A percentile compares a stretch with the other conserved stretches of the same genome.
These are phyloP conservation scores for Torrubiellomyces zombiae DNA, from an alignment of 2,329 filamentous ascomycete genomes.

Conservation along the genomic window DNA sequence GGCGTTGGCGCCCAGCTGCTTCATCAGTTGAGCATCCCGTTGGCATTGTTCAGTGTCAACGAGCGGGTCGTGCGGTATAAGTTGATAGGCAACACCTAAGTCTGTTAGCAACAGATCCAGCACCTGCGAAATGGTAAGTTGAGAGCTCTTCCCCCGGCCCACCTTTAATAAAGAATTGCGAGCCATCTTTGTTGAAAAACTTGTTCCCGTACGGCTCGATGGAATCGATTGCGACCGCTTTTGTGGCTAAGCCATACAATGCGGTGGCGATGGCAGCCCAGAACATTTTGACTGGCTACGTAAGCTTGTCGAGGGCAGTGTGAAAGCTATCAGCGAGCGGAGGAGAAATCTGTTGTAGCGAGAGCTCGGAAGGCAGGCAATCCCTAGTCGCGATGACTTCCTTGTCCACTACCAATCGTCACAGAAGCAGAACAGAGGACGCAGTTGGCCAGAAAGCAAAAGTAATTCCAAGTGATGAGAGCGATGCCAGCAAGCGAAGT, in stretches of 20 bases:
- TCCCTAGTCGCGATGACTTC: no score
- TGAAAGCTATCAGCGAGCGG: no score
- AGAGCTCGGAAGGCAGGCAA: no score
- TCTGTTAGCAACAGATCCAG: conserved; percentile 1
- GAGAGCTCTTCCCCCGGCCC: no score
- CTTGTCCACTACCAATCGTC: no score
- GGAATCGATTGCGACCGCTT: conserved; percentile 25
- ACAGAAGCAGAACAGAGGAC: conserved; percentile 1
- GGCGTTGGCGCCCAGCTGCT: conserved; percentile 62
- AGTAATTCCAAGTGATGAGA: not conserved
- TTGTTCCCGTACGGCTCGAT: conserved; percentile 54
- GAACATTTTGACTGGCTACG: conserved; percentile 22
- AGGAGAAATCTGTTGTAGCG: no score
- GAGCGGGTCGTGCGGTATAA: conserved; percentile 53
- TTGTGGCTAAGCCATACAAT: conserved; percentile 16
- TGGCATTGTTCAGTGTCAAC: conserved; percentile 59
- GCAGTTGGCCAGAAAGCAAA: not conserved
- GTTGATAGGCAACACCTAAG: conserved; percentile 57
- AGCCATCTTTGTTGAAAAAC: conserved; percentile 67
- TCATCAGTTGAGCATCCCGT: conserved; percentile 62
- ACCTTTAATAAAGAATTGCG: conserved; percentile 78
- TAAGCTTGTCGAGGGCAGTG: no score
- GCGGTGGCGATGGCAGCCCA: conserved; percentile 16
- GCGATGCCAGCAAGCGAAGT: no score
- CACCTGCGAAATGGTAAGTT: not conserved